Percentiles rank a stretch among this genome's conserved stretches.
phyloP scores from a whole-genome alignment of 208 protist species.

The Acanthamoeba lenticulata region DNA sequence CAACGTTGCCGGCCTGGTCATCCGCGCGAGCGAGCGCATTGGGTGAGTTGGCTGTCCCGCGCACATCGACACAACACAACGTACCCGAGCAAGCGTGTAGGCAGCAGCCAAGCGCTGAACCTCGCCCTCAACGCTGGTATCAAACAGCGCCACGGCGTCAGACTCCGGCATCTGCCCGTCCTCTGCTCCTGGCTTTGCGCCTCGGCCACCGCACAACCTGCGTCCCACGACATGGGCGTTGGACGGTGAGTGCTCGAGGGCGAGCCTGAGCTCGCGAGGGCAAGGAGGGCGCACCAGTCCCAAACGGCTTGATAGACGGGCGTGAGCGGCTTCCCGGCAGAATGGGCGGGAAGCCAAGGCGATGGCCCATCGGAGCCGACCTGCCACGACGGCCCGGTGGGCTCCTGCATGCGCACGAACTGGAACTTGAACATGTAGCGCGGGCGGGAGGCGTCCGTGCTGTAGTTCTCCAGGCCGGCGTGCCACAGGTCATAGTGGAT shows the following conservation, averaged over 20 bases:
- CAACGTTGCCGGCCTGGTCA: too few relatives aligned
- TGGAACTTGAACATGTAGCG: slow-evolving; percentile 70
- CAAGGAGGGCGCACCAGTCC: not conserved
- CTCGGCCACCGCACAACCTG: slow-evolving; percentile 4
- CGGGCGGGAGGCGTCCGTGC: not conserved
- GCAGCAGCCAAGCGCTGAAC: not conserved
- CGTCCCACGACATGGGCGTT: not conserved
- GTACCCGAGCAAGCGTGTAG: not conserved
- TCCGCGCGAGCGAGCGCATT: too few relatives aligned
- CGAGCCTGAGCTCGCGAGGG: too few relatives aligned
- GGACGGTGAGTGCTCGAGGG: not conserved
- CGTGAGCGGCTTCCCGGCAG: not conserved
- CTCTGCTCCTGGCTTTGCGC: too few relatives aligned
- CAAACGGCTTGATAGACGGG: slow-evolving; percentile 1
- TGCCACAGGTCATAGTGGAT: slow-evolving; percentile 70
- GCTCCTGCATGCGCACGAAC: slow-evolving; percentile 48
- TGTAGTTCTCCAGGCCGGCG: not conserved
- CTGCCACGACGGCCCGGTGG: not conserved
- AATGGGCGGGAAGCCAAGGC: slow-evolving; percentile 21
- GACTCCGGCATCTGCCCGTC: not conserved
- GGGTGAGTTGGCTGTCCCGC: not conserved
- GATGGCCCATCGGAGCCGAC: not conserved
- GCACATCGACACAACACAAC: not conserved
- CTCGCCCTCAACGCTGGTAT: not conserved
- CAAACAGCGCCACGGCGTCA: not conserved